Evolutionary conservation across 768 basidiomycete species (phyloP).

Genomic region (Psilocybe azurescens): DNA sequence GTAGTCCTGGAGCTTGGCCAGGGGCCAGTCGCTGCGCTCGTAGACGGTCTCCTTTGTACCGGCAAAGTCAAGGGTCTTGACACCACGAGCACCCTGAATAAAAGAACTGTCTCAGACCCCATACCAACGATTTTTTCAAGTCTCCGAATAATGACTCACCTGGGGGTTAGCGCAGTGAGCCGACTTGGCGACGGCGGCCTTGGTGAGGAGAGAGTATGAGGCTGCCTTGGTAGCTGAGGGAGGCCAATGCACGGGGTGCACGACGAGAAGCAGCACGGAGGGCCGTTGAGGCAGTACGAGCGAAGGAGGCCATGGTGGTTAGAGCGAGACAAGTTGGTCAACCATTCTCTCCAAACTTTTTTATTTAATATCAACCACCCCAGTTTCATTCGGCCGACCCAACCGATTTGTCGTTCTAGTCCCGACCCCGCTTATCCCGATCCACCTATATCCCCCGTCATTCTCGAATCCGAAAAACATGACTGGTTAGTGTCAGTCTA

Average conservation of each 20-base stretch:
- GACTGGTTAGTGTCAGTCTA: no score
- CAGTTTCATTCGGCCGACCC: constrained; percentile 17
- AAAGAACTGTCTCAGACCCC: neutral
- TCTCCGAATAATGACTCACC: constrained; percentile 27
- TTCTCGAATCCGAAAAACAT: constrained; percentile 2
- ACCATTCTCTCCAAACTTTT: constrained; percentile 20
- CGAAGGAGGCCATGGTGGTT: constrained; percentile 62
- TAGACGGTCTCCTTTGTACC: constrained; percentile 93
- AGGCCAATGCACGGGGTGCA: constrained; percentile 54
- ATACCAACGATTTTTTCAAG: neutral
- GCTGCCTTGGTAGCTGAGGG: constrained; percentile 50
- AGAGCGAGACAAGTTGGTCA: constrained; percentile 6
- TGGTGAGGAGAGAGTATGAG: constrained; percentile 72
- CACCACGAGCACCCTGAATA: constrained; percentile 63
- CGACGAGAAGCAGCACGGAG: constrained; percentile 73
- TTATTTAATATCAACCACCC: constrained; percentile 18
- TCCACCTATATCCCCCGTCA: neutral
- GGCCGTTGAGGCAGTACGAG: constrained; percentile 66
- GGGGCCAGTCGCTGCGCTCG: constrained; percentile 97
- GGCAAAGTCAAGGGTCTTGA: constrained; percentile 97
- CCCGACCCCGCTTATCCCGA: constrained; percentile 6
- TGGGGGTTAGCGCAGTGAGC: constrained; percentile 36
- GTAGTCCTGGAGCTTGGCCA: constrained; percentile 98
- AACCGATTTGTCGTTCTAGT: constrained; percentile 2
- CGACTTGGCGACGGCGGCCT: constrained; percentile 48